Conservation (phyloP, 768 basidiomycete species). For the Naganishia onofrii region DNA sequence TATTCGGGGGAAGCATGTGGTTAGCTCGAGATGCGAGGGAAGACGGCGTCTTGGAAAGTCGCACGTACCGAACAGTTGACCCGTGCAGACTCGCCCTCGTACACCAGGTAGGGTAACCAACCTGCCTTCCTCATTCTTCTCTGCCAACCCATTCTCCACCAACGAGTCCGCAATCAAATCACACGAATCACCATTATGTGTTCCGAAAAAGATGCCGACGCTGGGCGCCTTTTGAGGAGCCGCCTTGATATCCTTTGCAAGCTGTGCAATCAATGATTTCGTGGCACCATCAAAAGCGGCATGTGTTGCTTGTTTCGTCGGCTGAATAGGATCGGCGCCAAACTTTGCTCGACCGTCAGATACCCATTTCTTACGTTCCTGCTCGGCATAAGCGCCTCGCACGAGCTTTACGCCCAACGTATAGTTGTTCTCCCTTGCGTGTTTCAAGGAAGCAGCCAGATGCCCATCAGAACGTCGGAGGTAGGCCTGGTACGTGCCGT, state of each 20-base stretch:
- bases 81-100: conserved; percentile 67
- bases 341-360: conserved; percentile 38
- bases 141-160: conserved; percentile 60
- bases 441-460: conserved; percentile 63
- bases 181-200: conserved; percentile 76
- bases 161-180: conserved; percentile 64
- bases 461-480: conserved; percentile 71
- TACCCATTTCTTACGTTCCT: conserved; percentile 58
- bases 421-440: conserved; percentile 67
- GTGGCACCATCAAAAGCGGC: conserved; percentile 67
- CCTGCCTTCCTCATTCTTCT: conserved; percentile 44
- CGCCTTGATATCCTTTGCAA: conserved; percentile 56
- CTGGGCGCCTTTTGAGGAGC: conserved; percentile 39
- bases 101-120: conserved; percentile 60
- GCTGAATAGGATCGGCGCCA: conserved; percentile 50
- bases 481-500: conserved; percentile 83
- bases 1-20: not conserved
- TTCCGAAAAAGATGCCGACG: conserved; percentile 78
- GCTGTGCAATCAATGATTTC: conserved; percentile 59
- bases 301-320: conserved; percentile 60
- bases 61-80: conserved; percentile 74
- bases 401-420: conserved; percentile 87
- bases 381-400: conserved; percentile 82
- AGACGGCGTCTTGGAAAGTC: not conserved
- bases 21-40: not conserved